Evolutionary conservation across 164 flowering plant species (phyloP).

Genomic region (Vitis rupestris): DNA sequence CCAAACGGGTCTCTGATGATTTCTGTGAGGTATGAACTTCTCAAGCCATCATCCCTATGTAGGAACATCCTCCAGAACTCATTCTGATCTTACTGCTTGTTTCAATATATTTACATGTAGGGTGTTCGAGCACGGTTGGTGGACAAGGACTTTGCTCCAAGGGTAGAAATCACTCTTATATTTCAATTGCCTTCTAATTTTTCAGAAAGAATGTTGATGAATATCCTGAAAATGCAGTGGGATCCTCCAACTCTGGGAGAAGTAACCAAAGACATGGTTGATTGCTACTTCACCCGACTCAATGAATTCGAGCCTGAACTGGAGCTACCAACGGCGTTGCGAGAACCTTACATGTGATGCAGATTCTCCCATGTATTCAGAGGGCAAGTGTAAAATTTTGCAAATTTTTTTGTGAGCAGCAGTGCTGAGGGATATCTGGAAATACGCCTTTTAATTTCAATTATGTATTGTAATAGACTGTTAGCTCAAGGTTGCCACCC

Average conservation of each 20-base stretch:
- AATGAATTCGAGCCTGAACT: conserved; percentile 64
- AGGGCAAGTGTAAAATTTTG: too few species aligned
- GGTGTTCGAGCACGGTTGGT: conserved; percentile 85
- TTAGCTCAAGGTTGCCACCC: too few species aligned
- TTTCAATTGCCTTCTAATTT: too few species aligned
- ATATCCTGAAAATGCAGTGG: conserved; percentile 58
- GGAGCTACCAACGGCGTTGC: conserved; percentile 54
- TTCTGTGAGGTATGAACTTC: conserved; percentile 64
- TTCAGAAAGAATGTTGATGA: too few species aligned
- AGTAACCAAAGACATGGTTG: conserved; percentile 88
- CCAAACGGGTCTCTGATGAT: conserved; percentile 61
- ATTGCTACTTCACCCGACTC: conserved; percentile 49
- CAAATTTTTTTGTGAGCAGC: too few species aligned
- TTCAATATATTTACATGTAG: conserved; percentile 23
- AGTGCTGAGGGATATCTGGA: too few species aligned
- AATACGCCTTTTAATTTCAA: too few species aligned
- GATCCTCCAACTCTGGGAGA: conserved; percentile 63
- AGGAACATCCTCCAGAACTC: neutral
- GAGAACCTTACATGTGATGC: conserved; percentile 69
- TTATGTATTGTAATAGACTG: too few species aligned
- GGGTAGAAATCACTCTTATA: conserved; percentile 38
- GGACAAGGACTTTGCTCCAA: conserved; percentile 86
- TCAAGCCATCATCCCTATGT: neutral
- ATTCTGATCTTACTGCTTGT: neutral
- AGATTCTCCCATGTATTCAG: neutral